A percentile compares a stretch with the other conserved stretches of the same genome.
Conservation (phyloP, 139 green algal genomes). For the Chlorella vulgaris region DNA sequence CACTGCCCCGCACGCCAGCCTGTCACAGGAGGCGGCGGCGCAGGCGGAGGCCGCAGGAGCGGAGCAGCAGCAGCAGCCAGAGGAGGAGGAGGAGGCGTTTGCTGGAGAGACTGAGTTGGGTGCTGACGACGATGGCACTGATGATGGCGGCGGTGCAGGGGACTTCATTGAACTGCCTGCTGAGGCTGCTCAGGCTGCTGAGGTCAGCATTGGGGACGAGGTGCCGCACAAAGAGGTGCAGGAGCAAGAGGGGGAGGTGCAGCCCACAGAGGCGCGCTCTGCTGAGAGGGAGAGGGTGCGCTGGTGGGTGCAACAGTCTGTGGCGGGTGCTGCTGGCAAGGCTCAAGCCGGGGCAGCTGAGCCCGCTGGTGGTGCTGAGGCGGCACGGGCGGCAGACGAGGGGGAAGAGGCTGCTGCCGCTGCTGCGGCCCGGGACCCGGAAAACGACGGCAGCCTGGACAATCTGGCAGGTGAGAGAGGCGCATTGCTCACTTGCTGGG, state of each 20-base stretch:
- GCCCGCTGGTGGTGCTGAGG: too few species aligned
- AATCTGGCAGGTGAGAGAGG: background rate
- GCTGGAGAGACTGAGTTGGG: background rate
- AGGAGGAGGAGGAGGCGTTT: background rate
- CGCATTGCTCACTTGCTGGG: background rate
- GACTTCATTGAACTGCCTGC: too few species aligned
- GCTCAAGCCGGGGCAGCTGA: too few species aligned
- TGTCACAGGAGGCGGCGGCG: too few species aligned
- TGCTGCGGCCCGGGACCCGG: background rate
- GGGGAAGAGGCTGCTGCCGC: background rate
- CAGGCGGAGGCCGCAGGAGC: background rate
- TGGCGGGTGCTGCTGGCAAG: too few species aligned
- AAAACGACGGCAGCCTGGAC: slow-evolving; percentile 23
- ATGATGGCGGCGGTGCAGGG: too few species aligned
- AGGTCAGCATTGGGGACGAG: too few species aligned
- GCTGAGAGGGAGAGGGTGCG: too few species aligned
- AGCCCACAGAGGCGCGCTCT: too few species aligned
- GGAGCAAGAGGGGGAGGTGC: background rate
- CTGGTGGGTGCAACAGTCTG: too few species aligned
- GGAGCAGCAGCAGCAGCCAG: background rate
- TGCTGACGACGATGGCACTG: background rate
- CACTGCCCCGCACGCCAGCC: too few species aligned
- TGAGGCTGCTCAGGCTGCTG: too few species aligned
- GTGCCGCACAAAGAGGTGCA: background rate
- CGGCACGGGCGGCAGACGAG: background rate